Base-by-base conservation (phyloP, 2,329 filamentous ascomycete genomes). In the Beauveria australis region DNA sequence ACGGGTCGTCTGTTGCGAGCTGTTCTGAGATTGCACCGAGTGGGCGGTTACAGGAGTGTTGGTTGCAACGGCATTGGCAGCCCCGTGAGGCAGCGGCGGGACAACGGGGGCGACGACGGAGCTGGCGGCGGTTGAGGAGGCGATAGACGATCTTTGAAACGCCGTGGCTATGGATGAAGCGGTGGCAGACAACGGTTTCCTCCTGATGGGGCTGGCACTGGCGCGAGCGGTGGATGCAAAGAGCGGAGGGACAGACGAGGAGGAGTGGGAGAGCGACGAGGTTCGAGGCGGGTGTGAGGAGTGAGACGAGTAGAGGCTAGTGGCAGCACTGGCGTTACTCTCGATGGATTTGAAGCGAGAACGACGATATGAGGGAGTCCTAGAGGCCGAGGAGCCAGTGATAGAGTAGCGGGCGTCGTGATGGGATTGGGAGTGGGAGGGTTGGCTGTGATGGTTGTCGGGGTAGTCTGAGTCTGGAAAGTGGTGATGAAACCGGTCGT, bases 121-220 rank as follows among this genome's bases (percentile, higher is more conserved):
- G 26, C 40, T 53, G 47, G 41, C 28, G 49, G 47, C 26, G 62
- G 30, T 40, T 44, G 60, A 62, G 37, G 48, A 74, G 66, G 63
- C 72, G 71, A 64, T 75, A 71, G 61, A 62, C 10, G 57, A 52
- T 37, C 57, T 54, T 40, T 52, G 57, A 59, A 52, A 63, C 26
- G 78, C 74, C 40, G 77, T 75, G 56, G 77, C 79, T 64, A 81
- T 68, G 62, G 79, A 75, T 44, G 81, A 83, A 53, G 81, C 81
- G 37, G 79, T 79, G 8, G 76, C 74, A 48, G 84, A 85, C 63
- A 87, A 70, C 59, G 85, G 84, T 73, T 87, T 87, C 64, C 85
- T 79, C 69, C 80, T 81, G 72, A 87, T 81, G 64, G 46, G 44
- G 24, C 44, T 49, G 55, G 74, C 70, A 47, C 66, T 67, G 30